Percentiles rank a stretch among this genome's conserved stretches.
These are phyloP conservation scores for Phylloporus scabripes DNA, from an alignment of 768 basidiomycete genomes.

Conservation along the genomic window DNA sequence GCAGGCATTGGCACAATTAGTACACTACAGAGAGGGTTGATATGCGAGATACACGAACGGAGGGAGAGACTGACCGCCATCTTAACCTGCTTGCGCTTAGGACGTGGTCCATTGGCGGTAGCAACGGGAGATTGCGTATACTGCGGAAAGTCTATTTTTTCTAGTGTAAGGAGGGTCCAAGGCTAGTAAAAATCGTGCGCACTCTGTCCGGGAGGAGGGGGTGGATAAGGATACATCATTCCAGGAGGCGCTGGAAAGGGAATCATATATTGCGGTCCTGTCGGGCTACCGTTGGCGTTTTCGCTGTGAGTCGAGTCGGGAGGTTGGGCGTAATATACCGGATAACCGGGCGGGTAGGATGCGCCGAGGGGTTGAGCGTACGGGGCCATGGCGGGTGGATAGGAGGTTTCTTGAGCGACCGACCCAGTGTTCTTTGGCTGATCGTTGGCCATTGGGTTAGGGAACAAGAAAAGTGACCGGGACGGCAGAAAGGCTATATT, in stretches of 20 bases:
- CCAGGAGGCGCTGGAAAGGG: conserved; percentile 37
- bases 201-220: conserved; percentile 37
- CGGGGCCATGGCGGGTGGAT: conserved; percentile 26
- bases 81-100: conserved; percentile 53
- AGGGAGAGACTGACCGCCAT: conserved; percentile 42
- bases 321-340: conserved; percentile 30
- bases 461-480: conserved; percentile 27
- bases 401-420: conserved; percentile 32
- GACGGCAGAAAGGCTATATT: conserved; percentile 16
- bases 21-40: conserved; percentile 34
- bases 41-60: conserved; percentile 1
- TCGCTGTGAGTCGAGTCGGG: conserved; percentile 30
- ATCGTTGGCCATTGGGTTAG: conserved; percentile 28
- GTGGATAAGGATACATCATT: conserved; percentile 40
- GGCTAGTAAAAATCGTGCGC: conserved; percentile 8
- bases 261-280: conserved; percentile 33
- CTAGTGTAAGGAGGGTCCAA: conserved; percentile 8
- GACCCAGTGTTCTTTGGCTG: conserved; percentile 31
- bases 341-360: conserved; percentile 30
- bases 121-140: conserved; percentile 23
- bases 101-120: conserved; percentile 22
- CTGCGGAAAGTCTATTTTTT: conserved; percentile 30
- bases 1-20: conserved; percentile 53
- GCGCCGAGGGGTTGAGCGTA: conserved; percentile 26
- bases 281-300: conserved; percentile 26